Evolutionary conservation across 257 asterid species (phyloP), one percentile per base, ranked within the genome.

Genomic region (Solanum ossicruentum): DNA sequence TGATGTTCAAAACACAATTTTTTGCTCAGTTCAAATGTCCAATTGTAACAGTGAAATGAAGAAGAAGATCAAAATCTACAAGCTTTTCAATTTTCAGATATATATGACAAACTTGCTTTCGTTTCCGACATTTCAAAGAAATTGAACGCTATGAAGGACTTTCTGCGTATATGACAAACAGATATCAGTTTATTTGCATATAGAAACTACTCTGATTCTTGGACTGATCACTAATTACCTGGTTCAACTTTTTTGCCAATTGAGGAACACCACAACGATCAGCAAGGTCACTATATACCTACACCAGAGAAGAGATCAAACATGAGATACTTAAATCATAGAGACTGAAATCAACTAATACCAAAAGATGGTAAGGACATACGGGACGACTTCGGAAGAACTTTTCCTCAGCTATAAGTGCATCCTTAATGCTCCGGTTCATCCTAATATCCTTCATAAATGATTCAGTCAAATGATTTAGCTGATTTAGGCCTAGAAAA

Each of bases 171-270:
- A 49, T 49, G 45, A 21, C 41, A 23, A 75, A 49, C 9, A 43
- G 10, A 75, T 8, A 71, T 21, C 18, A 49, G 10, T 75, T 75
- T 51, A 75, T 51, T 75, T 75, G 82, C 45, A 75, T 23, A 15
- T 13, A 23, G 60, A 72, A 45, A 49, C 58, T 47, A 47, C 58
- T 51, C 23, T 16, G 60, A 51, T 58, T 79, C 82, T 70, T 82
- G 75, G 78, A 67, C 51, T 63, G 17, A 16, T 71, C 84, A 92
- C 98, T 55, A 23, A 11, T 71, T 83, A 92, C 98, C 99, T 97
- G 98, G 90, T 97, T 97, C 97, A 97, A 92, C 93, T 95, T 97
- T 94, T 93, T 97, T 85, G 99, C 98, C 94, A 97, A 86, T 91
- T 97, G 98, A 87, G 97, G 97, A 72, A 94, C 89, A 18, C 99